Conservation (phyloP, 225 moss, liverwort and hornwort genomes). For the Pseudoscleropodium purum region DNA sequence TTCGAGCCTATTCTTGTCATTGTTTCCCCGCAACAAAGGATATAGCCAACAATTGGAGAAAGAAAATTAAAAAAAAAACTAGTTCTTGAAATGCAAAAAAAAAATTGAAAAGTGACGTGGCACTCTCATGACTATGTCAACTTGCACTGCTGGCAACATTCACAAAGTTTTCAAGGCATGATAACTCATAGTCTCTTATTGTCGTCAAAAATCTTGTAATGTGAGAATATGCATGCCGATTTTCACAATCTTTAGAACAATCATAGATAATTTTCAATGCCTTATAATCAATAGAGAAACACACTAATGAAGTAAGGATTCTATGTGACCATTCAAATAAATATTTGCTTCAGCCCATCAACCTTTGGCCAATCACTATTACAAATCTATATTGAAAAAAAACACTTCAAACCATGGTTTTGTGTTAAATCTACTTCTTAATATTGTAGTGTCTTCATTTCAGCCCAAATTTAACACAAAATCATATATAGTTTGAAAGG, state of each 20-base stretch:
- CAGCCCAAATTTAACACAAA: accelerated
- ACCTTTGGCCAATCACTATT: not conserved
- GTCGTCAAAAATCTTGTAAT: too few species aligned
- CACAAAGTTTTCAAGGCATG: too few species aligned
- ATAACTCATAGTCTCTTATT: too few species aligned
- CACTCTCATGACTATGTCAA: too few species aligned
- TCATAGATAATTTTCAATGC: not conserved
- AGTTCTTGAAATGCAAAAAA: too few species aligned
- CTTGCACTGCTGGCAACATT: too few species aligned
- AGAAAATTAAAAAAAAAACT: too few species aligned
- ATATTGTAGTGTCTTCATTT: not conserved
- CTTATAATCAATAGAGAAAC: too few species aligned
- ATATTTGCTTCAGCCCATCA: not conserved
- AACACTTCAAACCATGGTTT: not conserved
- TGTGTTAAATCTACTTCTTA: not conserved
- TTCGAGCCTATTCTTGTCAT: too few species aligned
- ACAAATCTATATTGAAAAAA: not conserved
- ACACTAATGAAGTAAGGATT: not conserved
- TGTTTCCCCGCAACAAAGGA: too few species aligned
- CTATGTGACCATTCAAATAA: not conserved
- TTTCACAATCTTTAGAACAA: not conserved
- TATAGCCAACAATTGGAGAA: too few species aligned
- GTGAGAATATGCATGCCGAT: not conserved
- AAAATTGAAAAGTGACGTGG: too few species aligned
- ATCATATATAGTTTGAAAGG: not conserved